Evolutionary conservation across 306 rosid species (phyloP), one percentile per base, ranked within the genome.

Genomic region (Begonia masoniana): DNA sequence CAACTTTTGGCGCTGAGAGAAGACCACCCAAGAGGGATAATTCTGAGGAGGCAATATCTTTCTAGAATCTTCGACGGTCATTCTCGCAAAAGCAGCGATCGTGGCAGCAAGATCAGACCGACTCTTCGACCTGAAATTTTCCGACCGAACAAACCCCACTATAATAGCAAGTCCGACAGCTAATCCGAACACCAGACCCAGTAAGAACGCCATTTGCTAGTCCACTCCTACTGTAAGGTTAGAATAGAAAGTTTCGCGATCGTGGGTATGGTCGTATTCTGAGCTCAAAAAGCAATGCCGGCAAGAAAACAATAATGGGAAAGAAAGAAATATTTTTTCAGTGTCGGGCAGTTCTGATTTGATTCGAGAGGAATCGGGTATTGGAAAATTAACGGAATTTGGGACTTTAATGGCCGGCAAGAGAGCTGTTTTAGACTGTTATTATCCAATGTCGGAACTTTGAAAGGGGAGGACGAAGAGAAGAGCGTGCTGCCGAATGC

Each of bases 11-110:
- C 75, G 60, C 55, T 74, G 74, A 48, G 96, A 73, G 76, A 92
- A 92, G 64, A 84, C 91, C 7, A 92, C 77, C 99, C 99, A 92
- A 1, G 99, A 83, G 57, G 99, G 99, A 61, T 86, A 83, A 59
- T 56, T 71, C 51, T 83, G 84, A 17, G 84, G 51, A 36, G 96
- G 84, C n/a, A 92, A 61, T 65, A 92, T 58, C 82, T 77, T 92
- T 71, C 87, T 83, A 9, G 96, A 92, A 66, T 92, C 99, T 13
- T 74, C 93, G 4, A 81, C 93, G 0, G 88, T 75, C 88, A 92
- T 81, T 52, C 84, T 61, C 0, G 99, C 86, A 50, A 86, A 86
- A 54, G 95, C 86, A 36, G 96, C 87, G 35, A 86, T 15, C 16
- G 84, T 74, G 39, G 84, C 13, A 15, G 99, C 99, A 0, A 92